Evolutionary conservation across 495 filamentous ascomycete species (phyloP), one percentile per base, ranked within the genome.

Genomic region (Penicillium taxi): DNA sequence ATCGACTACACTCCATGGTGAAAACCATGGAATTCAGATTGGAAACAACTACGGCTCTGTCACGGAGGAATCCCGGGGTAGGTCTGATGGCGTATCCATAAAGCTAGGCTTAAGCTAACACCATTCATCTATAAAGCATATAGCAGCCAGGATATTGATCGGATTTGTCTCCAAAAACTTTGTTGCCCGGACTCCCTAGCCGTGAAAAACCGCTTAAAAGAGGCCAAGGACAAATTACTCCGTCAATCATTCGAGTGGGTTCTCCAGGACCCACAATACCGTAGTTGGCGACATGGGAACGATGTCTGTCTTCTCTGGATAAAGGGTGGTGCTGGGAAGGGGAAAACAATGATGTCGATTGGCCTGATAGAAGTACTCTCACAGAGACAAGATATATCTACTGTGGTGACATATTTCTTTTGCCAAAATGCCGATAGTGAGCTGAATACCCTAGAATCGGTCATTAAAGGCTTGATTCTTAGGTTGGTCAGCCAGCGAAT

Each of bases 331-430:
- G 49, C 61, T 6, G 66, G 64, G 9, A 69, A 61, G 43, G 46
- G 46, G n/a, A 50, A 50, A 26, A 50, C 41, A 8, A 50, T 50
- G 46, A 19, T 45, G 22, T 24, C 28, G 16, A 50, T 50, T n/a
- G 41, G 46, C 9, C 27, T 50, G 12, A 33, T 45, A 9, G 35
- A 45, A 13, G 15, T 26, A 12, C 31, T 49, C 16, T 27, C 17
- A 2, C n/a, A n/a, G n/a, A n/a, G n/a, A n/a, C 5, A 30, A 16
- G 1, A 23, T 19, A 37, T 44, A 3, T 6, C 6, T 2, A 15
- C 18, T 13, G 26, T 42, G n/a, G 29, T 69, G 6, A 55, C 56
- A 2, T 71, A 61, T 47, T 73, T 70, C 55, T 70, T 73, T 47
- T 72, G 63, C 36, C 63, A 68, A 47, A 51, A 45, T 22, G 56